phyloP scores from a whole-genome alignment of 495 filamentous ascomycete species.

The Xylaria acuta region DNA sequence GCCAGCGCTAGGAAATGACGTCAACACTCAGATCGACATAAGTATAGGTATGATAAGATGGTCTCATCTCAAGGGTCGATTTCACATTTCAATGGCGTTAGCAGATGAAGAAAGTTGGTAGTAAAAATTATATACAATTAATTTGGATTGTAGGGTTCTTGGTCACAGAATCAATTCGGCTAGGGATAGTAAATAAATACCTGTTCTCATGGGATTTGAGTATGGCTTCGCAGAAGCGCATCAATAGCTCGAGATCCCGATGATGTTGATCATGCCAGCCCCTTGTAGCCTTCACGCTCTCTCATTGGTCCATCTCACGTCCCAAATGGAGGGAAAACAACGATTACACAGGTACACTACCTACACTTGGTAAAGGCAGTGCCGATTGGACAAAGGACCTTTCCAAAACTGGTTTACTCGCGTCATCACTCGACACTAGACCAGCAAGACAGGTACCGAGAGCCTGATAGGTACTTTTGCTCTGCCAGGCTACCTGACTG shows the following conservation, averaged over 20 bases:
- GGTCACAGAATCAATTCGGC: background rate
- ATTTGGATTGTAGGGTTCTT: background rate
- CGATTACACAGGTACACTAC: background rate
- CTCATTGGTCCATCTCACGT: slow-evolving; percentile 12
- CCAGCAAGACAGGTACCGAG: background rate
- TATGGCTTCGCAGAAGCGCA: slow-evolving; percentile 12
- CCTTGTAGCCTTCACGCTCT: slow-evolving; percentile 1
- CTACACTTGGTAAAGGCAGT: slow-evolving; percentile 12
- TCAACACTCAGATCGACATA: slow-evolving; percentile 7
- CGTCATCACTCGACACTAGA: slow-evolving; percentile 22
- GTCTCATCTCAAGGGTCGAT: background rate
- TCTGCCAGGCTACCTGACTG: background rate
- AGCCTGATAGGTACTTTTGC: background rate
- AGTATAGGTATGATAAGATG: background rate
- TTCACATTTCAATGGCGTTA: background rate
- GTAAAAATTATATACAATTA: background rate
- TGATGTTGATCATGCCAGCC: slow-evolving; percentile 5
- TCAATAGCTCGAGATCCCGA: slow-evolving; percentile 24
- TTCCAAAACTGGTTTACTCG: slow-evolving; percentile 20
- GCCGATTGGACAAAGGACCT: slow-evolving; percentile 16
- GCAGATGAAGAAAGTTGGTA: background rate
- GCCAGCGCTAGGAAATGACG: background rate
- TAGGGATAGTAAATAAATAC: background rate
- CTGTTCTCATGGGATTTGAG: slow-evolving; percentile 13
- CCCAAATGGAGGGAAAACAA: background rate